Evolutionary conservation across 179 eudicot genomes (phyloP), one percentile per base, ranked within the genome.

Genomic region (Dionaea muscipula): DNA sequence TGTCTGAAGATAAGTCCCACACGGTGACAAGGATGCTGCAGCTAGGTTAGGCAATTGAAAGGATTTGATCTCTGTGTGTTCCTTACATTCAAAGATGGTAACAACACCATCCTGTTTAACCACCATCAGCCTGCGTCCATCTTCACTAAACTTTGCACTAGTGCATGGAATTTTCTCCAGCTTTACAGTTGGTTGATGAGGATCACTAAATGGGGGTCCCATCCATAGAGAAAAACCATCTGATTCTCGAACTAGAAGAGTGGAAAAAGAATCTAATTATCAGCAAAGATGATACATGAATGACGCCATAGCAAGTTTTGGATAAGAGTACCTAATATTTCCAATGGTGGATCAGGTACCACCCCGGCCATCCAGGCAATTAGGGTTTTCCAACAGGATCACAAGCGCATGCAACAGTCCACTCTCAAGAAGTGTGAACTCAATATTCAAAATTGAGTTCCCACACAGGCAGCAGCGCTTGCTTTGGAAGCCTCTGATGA

Each of bases 1-100:
- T 23, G 94, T 90, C 71, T 86, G 97, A 53, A 90, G 70, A 55
- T 80, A 86, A 57, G 84, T 81, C 55, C 97, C 97, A 60, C 75
- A 26, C 1, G 97, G 94, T 4, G 97, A 90, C 53, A 90, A 60
- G 43, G 70, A 51, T 22, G 82, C 81, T 44, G 82, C 91, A 51
- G 67, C 72, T 59, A 84, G 59, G 58, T 78, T 69, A 2, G 82
- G 81, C 36, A 84, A 61, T 65, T 78, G 65, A 62, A 86, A 70
- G 21, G 85, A 73, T 66, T 74, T 78, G 17, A 75, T 72, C 73
- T 84, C 87, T 38, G 60, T 64, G 56, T 62, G 81, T 47, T 68
- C 82, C 57, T 67, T 84, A 71, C 79, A 75, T 57, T 84, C 94
- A 51, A 65, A 82, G 31, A 90, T 72, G 64, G 67, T 66, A 45